Evolutionary conservation across 306 rosid species (phyloP), one percentile per base, ranked within the genome.

Genomic region (Vicia villosa): DNA sequence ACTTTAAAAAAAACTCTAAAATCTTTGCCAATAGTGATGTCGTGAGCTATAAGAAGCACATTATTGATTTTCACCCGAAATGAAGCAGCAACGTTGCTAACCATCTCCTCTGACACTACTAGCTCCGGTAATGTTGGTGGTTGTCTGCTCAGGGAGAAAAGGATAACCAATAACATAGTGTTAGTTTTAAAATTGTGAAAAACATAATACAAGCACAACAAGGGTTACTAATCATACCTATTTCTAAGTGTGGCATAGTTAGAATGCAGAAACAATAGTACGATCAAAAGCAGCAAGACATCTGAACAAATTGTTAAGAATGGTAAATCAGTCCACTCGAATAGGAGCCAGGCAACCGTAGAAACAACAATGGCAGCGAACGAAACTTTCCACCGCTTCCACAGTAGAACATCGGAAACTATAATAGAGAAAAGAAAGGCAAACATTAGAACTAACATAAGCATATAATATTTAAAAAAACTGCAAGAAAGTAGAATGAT

Each of bases 71-170:
- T 94, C 30, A 83, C 98, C 26, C 98, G 98, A 80, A 90, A 67
- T 16, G 98, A 85, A 67, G 98, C 97, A 11, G 98, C 98, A 14
- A 82, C 98, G 22, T 78, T 84, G 65, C 84, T 84, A 47, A 94
- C 98, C 91, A 94, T 86, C 83, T 94, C 98, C 89, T 94, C 98
- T 24, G 98, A 85, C 68, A 94, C 77, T 62, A 83, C 96, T 80
- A 94, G 83, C 81, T 87, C 95, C 5, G 92, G 96, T 76, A 90
- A 78, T 13, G 84, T 17, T 45, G 82, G 83, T 54, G 83, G 83
- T 74, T 82, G 97, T 74, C 98, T 94, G 86, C 74, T 15, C 69
- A 76, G 64, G 47, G 41, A 81, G 62, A 61, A 59, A 66, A 66
- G 28, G 41, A 61, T 42, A 41, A 42, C 20, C 54, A 61, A 60